Percentiles rank a stretch among this genome's conserved stretches.
phyloP scores from a whole-genome alignment of 331 rosid genomes.

The Malus hybrid region DNA sequence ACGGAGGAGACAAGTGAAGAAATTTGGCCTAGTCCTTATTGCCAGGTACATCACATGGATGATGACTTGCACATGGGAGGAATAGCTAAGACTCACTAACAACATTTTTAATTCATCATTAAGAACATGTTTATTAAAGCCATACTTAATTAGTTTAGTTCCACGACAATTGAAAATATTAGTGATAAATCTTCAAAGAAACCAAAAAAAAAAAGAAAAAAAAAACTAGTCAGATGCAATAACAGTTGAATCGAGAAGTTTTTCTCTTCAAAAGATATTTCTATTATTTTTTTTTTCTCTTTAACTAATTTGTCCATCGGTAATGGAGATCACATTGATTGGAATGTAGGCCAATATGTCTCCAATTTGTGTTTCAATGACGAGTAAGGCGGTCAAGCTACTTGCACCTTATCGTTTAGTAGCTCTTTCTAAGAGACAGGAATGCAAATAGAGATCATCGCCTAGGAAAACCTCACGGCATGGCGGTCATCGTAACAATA shows the following conservation, averaged over 20 bases:
- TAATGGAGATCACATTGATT: no score
- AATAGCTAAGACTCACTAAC: neutral
- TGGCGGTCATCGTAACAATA: no score
- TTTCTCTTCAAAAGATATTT: neutral
- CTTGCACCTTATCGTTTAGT: no score
- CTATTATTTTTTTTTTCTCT: neutral
- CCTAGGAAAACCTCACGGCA: no score
- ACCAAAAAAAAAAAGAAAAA: neutral
- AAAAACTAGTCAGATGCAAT: neutral
- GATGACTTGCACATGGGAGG: slow-evolving; percentile 30
- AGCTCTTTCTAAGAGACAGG: no score
- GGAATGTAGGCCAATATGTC: no score
- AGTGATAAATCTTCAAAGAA: no score
- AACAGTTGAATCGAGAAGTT: neutral
- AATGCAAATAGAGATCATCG: no score
- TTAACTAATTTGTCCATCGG: no score
- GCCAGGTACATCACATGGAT: slow-evolving; percentile 30
- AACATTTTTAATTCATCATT: neutral
- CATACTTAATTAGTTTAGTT: neutral
- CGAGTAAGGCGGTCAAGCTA: no score
- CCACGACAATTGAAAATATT: neutral
- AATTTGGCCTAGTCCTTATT: slow-evolving; percentile 28
- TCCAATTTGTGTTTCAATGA: no score
- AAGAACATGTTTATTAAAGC: neutral
- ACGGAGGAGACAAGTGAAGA: slow-evolving; percentile 27